Evolutionary conservation across 257 asterid species (phyloP).

Genomic region (Solanum verrucosum): DNA sequence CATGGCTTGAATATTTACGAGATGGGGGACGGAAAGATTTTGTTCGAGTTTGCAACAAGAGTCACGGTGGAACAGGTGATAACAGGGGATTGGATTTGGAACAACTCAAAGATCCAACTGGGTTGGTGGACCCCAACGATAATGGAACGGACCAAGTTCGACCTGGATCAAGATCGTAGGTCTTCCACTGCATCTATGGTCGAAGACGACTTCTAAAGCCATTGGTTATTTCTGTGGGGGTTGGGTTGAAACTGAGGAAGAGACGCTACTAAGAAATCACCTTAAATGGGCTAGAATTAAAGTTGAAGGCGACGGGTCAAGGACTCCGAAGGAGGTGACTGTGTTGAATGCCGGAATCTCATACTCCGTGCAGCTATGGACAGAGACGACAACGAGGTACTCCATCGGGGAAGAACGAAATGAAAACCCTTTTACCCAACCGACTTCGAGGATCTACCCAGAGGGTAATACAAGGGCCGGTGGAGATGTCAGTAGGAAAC

Average conservation of each 20-base stretch:
- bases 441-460: neutral
- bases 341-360: neutral
- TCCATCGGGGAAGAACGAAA: neutral
- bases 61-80: no score
- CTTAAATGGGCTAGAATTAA: neutral
- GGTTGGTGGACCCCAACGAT: neutral
- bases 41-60: no score
- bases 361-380: neutral
- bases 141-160: neutral
- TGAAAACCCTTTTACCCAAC: neutral
- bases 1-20: no score
- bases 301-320: neutral
- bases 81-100: no score
- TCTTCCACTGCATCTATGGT: neutral
- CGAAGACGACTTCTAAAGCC: neutral
- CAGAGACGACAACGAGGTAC: neutral
- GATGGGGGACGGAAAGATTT: no score
- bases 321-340: neutral
- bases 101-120: no score
- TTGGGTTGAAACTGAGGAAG: neutral
- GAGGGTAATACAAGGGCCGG: neutral
- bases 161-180: neutral
- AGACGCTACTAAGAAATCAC: neutral
- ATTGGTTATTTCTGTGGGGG: neutral
- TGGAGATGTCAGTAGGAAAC: neutral